phyloP scores from a whole-genome alignment of 1,139 yeast species.

The Pichia sp. region DNA sequence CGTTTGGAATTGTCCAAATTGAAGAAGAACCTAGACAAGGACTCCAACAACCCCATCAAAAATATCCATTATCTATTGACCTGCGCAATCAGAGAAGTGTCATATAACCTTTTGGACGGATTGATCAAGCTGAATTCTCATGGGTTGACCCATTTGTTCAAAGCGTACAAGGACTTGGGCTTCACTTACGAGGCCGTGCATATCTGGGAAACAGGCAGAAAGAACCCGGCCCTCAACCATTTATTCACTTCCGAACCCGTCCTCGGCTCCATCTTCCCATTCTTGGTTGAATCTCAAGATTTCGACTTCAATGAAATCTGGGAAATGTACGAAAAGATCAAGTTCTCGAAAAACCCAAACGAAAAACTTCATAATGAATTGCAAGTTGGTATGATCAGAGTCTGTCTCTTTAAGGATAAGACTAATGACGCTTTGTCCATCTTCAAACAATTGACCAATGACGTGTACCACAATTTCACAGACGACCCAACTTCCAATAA shows the following conservation, averaged over 20 bases:
- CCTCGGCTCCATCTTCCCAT: conserved; percentile 70
- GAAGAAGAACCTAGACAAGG: conserved; percentile 54
- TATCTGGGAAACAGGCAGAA: conserved; percentile 48
- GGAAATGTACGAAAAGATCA: conserved; percentile 43
- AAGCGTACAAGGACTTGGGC: conserved; percentile 56
- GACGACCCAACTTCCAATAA: conserved; percentile 18
- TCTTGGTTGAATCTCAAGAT: conserved; percentile 61
- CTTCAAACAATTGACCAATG: conserved; percentile 42
- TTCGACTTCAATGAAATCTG: conserved; percentile 61
- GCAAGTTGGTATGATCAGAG: conserved; percentile 60
- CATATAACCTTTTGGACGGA: conserved; percentile 47
- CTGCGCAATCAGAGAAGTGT: conserved; percentile 45
- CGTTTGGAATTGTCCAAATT: conserved; percentile 48
- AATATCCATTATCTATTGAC: conserved; percentile 46
- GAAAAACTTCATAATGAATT: conserved; percentile 45
- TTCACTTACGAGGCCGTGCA: conserved; percentile 51
- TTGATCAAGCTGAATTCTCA: conserved; percentile 44
- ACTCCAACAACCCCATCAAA: conserved; percentile 49
- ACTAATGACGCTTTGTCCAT: conserved; percentile 50
- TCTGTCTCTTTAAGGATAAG: conserved; percentile 51
- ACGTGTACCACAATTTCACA: conserved; percentile 36
- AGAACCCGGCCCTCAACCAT: conserved; percentile 26
- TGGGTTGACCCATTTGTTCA: conserved; percentile 56
- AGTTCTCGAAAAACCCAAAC: conserved; percentile 34
- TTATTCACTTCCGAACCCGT: conserved; percentile 49